Evolutionary conservation across 352 stramenopile genomes (phyloP).

Genomic region (Pythium oligandrum): DNA sequence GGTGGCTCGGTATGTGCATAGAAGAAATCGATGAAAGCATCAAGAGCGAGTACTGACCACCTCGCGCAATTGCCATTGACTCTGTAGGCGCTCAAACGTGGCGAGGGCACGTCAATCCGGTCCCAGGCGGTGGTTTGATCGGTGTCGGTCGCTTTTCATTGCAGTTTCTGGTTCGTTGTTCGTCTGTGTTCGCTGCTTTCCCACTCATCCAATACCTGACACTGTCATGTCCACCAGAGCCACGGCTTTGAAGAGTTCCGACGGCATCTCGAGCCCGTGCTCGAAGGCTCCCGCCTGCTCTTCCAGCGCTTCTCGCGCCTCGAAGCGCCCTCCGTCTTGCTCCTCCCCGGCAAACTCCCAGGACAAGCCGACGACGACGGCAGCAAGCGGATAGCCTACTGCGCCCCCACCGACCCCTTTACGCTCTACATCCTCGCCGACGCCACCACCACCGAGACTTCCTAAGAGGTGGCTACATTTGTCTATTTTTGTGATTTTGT

Average conservation of each 20-base stretch:
- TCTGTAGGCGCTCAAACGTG: conserved; percentile 49
- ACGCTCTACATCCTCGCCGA: conserved; percentile 54
- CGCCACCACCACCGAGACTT: neutral
- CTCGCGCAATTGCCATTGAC: too few relatives aligned
- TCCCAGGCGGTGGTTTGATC: conserved; percentile 63
- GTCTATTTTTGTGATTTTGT: neutral
- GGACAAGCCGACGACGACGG: conserved; percentile 12
- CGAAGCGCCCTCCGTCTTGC: conserved; percentile 52
- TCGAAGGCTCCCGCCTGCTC: conserved; percentile 47
- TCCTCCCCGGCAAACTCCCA: conserved; percentile 62
- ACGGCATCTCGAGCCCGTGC: conserved; percentile 54
- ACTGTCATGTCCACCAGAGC: conserved; percentile 23
- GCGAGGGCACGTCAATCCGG: conserved; percentile 61
- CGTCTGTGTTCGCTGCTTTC: neutral
- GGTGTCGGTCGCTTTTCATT: conserved; percentile 56
- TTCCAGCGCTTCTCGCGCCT: conserved; percentile 49
- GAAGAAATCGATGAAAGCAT: too few relatives aligned
- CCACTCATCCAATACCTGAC: neutral
- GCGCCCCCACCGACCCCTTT: conserved; percentile 51
- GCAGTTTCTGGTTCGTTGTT: conserved; percentile 40
- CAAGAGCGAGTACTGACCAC: too few relatives aligned
- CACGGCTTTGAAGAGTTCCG: conserved; percentile 76
- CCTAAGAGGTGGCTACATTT: too few relatives aligned
- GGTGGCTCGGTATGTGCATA: conserved; percentile 44
- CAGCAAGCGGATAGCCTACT: conserved; percentile 41